These are phyloP conservation scores for Fagus crenata DNA, from an alignment of 306 rosid genomes.

Conservation along the genomic window DNA sequence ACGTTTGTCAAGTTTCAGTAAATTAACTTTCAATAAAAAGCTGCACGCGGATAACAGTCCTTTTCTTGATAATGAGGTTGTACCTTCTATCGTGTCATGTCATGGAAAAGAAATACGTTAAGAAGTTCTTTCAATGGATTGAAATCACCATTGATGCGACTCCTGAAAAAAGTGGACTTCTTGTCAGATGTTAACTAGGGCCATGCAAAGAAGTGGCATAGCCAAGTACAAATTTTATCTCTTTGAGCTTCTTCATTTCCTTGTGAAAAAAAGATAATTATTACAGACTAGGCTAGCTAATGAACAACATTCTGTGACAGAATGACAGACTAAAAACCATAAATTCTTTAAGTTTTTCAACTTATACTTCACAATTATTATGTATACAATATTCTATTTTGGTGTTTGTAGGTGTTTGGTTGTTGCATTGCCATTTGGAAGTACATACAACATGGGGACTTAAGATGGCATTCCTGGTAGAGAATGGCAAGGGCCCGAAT, in stretches of 20 bases:
- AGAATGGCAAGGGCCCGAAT: constrained; percentile 52
- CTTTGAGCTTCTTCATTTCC: neutral
- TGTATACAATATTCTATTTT: neutral
- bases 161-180: neutral
- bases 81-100: neutral
- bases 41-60: neutral
- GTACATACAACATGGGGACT: constrained; percentile 87
- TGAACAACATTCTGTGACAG: neutral
- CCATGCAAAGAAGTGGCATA: neutral
- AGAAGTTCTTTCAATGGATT: neutral
- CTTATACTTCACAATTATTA: neutral
- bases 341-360: neutral
- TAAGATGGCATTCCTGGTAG: constrained; percentile 74
- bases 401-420: constrained; percentile 63
- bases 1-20: no score
- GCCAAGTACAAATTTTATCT: neutral
- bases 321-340: no score
- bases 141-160: neutral
- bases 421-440: constrained; percentile 81
- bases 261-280: neutral
- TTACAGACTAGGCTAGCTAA: neutral
- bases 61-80: constrained; percentile 1
- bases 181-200: neutral
- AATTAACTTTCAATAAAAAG: no score
- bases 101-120: neutral